Base-by-base conservation (phyloP, 345 rosid species). In the Euphorbia pulcherrima region DNA sequence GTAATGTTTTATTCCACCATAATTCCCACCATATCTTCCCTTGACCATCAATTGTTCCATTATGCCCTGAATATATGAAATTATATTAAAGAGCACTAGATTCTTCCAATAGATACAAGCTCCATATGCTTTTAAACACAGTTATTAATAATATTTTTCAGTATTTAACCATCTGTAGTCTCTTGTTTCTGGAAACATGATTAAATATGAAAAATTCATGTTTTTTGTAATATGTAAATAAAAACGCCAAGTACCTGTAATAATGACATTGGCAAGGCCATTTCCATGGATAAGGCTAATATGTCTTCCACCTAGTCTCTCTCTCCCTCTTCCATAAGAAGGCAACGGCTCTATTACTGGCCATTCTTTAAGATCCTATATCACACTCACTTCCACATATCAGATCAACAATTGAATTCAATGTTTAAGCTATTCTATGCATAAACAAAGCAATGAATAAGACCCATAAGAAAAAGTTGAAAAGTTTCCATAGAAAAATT, bases 241-340 rank as follows among this genome's bases (percentile, higher is more conserved):
- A 16, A 65, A 35, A 29, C 46, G 14, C 39, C 23, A 21, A 2
- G 12, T 75, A 94, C 97, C 99, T 86, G 97, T 89, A 58, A 94
- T 85, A 72, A 92, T 83, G 27, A 95, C 97, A 81, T 95, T 77
- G n/a, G 75, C 72, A 69, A 95, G 93, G 23, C 88, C 90, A 72
- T 95, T 78, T 72, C 99, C 99, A 74, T 95, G 99, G 70, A 95
- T 88, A 75, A 95, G 97, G 80, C 99, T 95, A 56, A 95, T 88
- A 73, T 95, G 97, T 74, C 99, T 86, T 69, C 88, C 97, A 62
- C 99, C 97, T 76, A 82, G 74, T 77, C 99, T 88, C 81, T 95
- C 99, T 75, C 99, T 86, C 65, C 99, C 99, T 81, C 99, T 89
- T 82, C 99, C 99, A 80, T 95, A 92, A 65, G 99, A 95, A 79